phyloP scores from a whole-genome alignment of 768 basidiomycete species.

The Calocybe cyanea region DNA sequence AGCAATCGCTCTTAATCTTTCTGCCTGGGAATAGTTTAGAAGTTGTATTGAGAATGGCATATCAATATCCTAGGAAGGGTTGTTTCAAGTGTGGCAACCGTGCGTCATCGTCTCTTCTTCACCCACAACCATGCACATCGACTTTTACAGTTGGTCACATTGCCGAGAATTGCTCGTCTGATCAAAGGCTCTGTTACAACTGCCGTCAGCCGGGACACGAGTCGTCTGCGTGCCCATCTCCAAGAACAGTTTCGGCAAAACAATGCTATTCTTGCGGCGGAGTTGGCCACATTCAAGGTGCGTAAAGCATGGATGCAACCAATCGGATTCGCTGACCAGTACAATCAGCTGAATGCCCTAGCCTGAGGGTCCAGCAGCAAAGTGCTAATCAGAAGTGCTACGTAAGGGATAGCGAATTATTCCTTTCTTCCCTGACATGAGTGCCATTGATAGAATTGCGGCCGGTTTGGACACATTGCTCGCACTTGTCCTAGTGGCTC shows the following conservation, averaged over 20 bases:
- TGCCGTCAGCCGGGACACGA: constrained; percentile 95
- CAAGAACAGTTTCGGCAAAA: constrained; percentile 77
- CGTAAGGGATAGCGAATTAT: constrained; percentile 40
- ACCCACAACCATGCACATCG: constrained; percentile 1
- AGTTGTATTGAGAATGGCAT: constrained; percentile 65
- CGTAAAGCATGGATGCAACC: background rate
- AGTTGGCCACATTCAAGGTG: constrained; percentile 80
- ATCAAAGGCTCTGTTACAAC: constrained; percentile 90
- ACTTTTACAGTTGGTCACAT: constrained; percentile 76
- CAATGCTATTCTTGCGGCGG: constrained; percentile 94
- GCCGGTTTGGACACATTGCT: constrained; percentile 80
- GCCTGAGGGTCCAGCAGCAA: constrained; percentile 62
- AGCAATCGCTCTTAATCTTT: constrained; percentile 1
- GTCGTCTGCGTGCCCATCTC: constrained; percentile 82
- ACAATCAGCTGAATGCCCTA: constrained; percentile 71
- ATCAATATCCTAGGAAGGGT: constrained; percentile 81
- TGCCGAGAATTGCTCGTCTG: constrained; percentile 87
- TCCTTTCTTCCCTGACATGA: constrained; percentile 7
- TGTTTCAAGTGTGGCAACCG: constrained; percentile 94
- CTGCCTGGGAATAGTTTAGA: constrained; percentile 21
- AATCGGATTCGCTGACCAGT: constrained; percentile 1
- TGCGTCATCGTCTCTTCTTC: constrained; percentile 35
- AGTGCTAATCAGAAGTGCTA: constrained; percentile 78
- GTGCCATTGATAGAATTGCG: constrained; percentile 57
- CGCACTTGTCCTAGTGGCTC: constrained; percentile 58